A percentile compares a stretch with the other conserved stretches of the same genome.
Conservation (phyloP, 257 asterid species). For the Coffea eugenioides region DNA sequence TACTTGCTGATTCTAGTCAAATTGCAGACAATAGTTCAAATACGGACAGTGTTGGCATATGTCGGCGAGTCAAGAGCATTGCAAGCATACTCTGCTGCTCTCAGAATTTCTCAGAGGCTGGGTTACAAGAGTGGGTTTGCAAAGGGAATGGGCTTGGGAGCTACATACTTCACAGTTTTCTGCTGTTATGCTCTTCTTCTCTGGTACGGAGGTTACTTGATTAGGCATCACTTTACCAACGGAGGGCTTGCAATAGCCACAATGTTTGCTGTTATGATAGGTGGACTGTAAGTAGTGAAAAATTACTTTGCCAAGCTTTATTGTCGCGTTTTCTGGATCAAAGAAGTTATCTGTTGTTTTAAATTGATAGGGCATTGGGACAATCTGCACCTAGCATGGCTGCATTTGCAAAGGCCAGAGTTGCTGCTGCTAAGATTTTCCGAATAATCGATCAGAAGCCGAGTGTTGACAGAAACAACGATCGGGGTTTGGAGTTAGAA, state of each 20-base stretch:
- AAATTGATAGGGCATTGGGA: constrained; percentile 61
- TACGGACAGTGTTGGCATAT: constrained; percentile 69
- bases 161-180: constrained; percentile 81
- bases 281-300: constrained; percentile 72
- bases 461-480: constrained; percentile 44
- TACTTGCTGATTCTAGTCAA: constrained; percentile 18
- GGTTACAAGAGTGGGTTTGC: constrained; percentile 81
- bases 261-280: constrained; percentile 95
- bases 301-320: neutral
- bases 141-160: constrained; percentile 83
- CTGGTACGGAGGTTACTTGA: constrained; percentile 92
- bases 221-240: constrained; percentile 78
- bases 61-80: constrained; percentile 95
- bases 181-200: constrained; percentile 86
- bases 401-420: constrained; percentile 93
- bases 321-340: neutral
- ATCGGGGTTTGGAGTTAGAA: constrained; percentile 67
- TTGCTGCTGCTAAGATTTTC: constrained; percentile 84
- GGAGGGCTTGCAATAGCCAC: constrained; percentile 96
- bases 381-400: constrained; percentile 90
- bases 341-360: neutral
- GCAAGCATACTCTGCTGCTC: constrained; percentile 68
- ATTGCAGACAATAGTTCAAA: constrained; percentile 75
- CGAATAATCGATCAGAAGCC: constrained; percentile 78
- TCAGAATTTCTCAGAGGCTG: constrained; percentile 54